These are phyloP conservation scores for Plicaturopsis crispa DNA, from an alignment of 768 basidiomycete species.

Conservation along the genomic window DNA sequence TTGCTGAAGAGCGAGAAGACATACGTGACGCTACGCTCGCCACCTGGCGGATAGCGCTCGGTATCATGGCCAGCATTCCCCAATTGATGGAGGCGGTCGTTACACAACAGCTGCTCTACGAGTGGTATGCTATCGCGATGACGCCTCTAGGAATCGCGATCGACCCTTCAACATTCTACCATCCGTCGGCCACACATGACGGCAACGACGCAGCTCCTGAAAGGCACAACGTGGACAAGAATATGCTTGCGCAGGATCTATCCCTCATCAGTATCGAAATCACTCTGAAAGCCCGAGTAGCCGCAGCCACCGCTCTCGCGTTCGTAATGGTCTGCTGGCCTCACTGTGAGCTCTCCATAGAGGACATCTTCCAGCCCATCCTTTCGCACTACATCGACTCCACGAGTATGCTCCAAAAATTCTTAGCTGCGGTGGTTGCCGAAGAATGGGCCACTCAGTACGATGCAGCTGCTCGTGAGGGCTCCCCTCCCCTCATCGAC, in stretches of 20 bases:
- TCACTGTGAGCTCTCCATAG: constrained; percentile 31
- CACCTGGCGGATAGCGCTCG: constrained; percentile 69
- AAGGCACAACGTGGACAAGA: constrained; percentile 93
- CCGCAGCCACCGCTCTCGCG: constrained; percentile 72
- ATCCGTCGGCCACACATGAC: constrained; percentile 42
- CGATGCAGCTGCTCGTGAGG: constrained; percentile 22
- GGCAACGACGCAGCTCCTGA: constrained; percentile 41
- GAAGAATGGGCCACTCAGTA: constrained; percentile 85
- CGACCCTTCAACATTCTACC: constrained; percentile 62
- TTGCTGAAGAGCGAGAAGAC: constrained; percentile 85
- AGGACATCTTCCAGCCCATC: constrained; percentile 67
- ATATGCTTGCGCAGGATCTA: constrained; percentile 86
- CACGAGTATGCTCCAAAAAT: constrained; percentile 85
- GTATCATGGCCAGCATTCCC: constrained; percentile 37
- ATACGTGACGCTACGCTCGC: constrained; percentile 66
- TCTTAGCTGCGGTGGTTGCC: constrained; percentile 75
- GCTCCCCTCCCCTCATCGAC: constrained; percentile 39
- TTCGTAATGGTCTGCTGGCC: constrained; percentile 65
- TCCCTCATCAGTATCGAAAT: constrained; percentile 72
- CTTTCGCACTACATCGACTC: constrained; percentile 79
- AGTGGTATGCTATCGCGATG: constrained; percentile 88
- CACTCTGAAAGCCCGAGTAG: constrained; percentile 72
- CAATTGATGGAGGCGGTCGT: constrained; percentile 47
- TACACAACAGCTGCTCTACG: constrained; percentile 53
- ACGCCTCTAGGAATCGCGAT: constrained; percentile 81